Evolutionary conservation across 2,329 filamentous ascomycete species (phyloP).

Genomic region (Cladosporium colombiae): DNA sequence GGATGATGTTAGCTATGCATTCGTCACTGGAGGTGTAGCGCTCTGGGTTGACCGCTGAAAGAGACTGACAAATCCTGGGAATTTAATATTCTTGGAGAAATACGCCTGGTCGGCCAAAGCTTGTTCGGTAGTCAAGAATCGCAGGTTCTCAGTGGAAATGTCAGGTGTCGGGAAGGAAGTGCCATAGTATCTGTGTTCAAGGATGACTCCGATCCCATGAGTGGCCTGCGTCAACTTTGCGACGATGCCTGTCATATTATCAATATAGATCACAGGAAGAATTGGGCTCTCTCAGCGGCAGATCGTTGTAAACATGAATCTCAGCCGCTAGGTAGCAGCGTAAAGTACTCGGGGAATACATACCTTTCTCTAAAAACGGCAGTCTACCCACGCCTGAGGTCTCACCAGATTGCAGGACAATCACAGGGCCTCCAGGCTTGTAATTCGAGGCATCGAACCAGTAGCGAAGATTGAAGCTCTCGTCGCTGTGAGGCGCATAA

Average conservation of each 20-base stretch:
- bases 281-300: too few species aligned
- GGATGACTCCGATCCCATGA: constrained; percentile 72
- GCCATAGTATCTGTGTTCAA: constrained; percentile 89
- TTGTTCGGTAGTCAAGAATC: constrained; percentile 83
- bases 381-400: constrained; percentile 64
- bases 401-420: constrained; percentile 75
- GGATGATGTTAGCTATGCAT: not conserved
- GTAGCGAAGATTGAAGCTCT: constrained; percentile 70
- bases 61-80: constrained; percentile 59
- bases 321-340: too few species aligned
- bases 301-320: too few species aligned
- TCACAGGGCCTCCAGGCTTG: constrained; percentile 74
- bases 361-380: constrained; percentile 69
- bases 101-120: constrained; percentile 78
- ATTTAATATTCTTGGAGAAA: constrained; percentile 72
- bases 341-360: too few species aligned
- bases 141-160: constrained; percentile 67
- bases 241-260: constrained; percentile 56
- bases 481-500: constrained; percentile 75
- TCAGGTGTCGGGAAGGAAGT: constrained; percentile 68
- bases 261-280: not conserved
- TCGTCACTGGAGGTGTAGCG: not conserved
- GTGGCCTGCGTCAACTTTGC: constrained; percentile 70
- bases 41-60: not conserved
- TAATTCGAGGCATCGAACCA: constrained; percentile 82